phyloP scores from a whole-genome alignment of 2,329 filamentous ascomycete genomes.

The Diplodia intermedia region DNA sequence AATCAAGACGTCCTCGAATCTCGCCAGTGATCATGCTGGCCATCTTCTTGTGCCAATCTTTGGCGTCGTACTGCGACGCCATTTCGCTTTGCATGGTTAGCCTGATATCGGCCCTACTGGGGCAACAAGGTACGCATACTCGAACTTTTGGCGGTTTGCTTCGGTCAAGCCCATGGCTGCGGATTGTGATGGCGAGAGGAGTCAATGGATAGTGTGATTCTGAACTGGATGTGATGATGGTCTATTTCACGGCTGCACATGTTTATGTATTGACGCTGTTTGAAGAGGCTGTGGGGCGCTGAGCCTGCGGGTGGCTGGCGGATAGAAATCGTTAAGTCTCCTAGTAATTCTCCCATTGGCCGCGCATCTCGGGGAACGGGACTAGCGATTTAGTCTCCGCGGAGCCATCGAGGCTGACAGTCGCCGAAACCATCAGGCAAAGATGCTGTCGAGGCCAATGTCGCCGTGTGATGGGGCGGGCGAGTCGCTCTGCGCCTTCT shows the following conservation, averaged over 20 bases:
- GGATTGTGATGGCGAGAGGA: too few relatives aligned
- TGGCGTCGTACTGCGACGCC: constrained; percentile 63
- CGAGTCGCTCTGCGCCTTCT: constrained; percentile 9
- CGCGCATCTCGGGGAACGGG: background rate
- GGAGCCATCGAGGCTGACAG: background rate
- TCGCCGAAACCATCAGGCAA: constrained; percentile 15
- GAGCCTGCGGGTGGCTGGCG: constrained; percentile 15
- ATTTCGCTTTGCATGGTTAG: constrained; percentile 53
- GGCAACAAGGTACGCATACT: constrained; percentile 37
- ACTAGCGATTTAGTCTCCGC: constrained; percentile 27
- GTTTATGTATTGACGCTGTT: background rate
- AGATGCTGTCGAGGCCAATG: constrained; percentile 29
- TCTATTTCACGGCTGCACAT: constrained; percentile 7
- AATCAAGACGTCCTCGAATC: constrained; percentile 61
- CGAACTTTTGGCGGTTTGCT: constrained; percentile 47
- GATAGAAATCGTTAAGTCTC: constrained; percentile 32
- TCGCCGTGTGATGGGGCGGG: constrained; percentile 8
- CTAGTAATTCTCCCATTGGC: constrained; percentile 36
- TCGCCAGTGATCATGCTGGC: constrained; percentile 62
- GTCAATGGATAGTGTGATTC: background rate
- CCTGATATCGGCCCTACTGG: background rate
- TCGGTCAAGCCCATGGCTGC: constrained; percentile 38
- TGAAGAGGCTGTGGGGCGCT: constrained; percentile 3
- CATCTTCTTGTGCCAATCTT: constrained; percentile 59
- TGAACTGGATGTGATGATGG: background rate